Evolutionary conservation across 1,139 yeast genomes (phyloP).

Genomic region (Diutina sp.): DNA sequence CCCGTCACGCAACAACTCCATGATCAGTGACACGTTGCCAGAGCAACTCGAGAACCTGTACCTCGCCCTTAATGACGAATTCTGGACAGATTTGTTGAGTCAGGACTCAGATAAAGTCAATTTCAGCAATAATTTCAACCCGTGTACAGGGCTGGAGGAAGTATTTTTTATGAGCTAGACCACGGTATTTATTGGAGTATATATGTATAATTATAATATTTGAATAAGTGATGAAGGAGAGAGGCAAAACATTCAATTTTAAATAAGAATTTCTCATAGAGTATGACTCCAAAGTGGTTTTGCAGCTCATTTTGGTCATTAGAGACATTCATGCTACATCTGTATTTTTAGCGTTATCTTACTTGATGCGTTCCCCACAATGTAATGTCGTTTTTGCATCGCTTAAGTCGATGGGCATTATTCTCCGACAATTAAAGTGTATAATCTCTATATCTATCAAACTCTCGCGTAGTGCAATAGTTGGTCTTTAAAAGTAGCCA

Average conservation of each 20-base stretch:
- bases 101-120: conserved; percentile 23
- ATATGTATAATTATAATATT: neutral
- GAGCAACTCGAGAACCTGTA: neutral
- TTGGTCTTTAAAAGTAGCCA: neutral
- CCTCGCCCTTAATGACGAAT: conserved; percentile 22
- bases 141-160: neutral
- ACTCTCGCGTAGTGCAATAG: neutral
- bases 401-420: too few species aligned
- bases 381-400: too few species aligned
- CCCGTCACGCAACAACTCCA: neutral
- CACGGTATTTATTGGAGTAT: neutral
- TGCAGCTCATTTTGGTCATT: too few species aligned
- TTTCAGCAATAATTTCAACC: conserved; percentile 8
- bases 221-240: too few species aligned
- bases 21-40: neutral
- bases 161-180: neutral
- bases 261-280: too few species aligned
- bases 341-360: too few species aligned
- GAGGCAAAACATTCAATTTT: too few species aligned
- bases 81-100: conserved; percentile 29
- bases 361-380: too few species aligned
- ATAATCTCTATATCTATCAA: too few species aligned
- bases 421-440: too few species aligned
- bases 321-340: too few species aligned
- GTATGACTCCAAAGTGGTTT: too few species aligned